A percentile compares a stretch with the other conserved stretches of the same genome.
Evolutionary conservation across 179 eudicot species (phyloP).

Genomic region (Heliamphora pulchella): DNA sequence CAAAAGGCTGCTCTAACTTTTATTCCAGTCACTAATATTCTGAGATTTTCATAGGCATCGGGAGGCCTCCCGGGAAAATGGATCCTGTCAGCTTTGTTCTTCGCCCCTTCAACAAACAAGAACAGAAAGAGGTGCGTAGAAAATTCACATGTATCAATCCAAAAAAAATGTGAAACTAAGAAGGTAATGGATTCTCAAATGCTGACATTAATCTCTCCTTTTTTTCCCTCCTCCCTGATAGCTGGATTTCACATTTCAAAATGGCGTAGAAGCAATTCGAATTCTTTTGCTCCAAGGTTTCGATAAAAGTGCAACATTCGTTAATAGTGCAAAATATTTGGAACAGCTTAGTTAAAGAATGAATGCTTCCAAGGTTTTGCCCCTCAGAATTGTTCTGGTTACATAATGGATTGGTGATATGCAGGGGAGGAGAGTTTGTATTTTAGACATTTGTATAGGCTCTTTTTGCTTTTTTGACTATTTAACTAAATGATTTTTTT

Average conservation of each 20-base stretch:
- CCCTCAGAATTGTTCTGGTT: background rate
- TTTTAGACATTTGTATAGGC: background rate
- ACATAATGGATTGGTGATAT: background rate
- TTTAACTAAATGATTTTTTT: no score
- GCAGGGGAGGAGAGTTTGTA: background rate
- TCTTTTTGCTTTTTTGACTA: no score
- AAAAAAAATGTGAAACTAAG: background rate
- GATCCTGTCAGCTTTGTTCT: constrained; percentile 67
- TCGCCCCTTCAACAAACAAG: constrained; percentile 65
- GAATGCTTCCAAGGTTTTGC: background rate
- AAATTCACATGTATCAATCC: background rate
- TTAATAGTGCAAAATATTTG: constrained; percentile 49
- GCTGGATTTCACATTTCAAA: constrained; percentile 76
- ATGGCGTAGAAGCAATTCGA: constrained; percentile 71
- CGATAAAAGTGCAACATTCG: constrained; percentile 74
- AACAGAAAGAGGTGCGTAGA: constrained; percentile 64
- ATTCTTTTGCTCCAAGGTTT: constrained; percentile 69
- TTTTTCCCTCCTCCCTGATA: constrained; percentile 20
- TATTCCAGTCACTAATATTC: background rate
- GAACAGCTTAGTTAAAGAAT: constrained; percentile 33
- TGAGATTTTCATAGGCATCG: constrained; percentile 50
- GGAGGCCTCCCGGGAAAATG: constrained; percentile 97
- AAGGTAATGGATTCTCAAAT: background rate
- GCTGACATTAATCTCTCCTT: background rate
- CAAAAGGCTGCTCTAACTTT: background rate